Evolutionary conservation across 192 early-diverging fungal species (phyloP), one percentile per base, ranked within the genome.

Genomic region (Backusella macrospora): DNA sequence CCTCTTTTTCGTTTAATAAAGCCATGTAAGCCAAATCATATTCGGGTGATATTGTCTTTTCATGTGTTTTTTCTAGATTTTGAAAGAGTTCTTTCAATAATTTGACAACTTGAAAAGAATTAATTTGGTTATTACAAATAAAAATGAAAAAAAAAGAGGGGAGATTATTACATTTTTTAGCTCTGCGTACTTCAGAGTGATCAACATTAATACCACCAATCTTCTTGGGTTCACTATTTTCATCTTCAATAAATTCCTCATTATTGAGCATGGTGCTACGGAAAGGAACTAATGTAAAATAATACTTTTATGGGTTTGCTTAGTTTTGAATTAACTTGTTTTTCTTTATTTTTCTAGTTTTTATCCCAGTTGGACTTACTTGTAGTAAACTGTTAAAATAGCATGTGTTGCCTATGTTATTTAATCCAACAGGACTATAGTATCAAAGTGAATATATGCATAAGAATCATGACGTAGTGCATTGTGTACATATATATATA

Each of bases 331-430:
- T 2, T 10, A n/a, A 23, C 4, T 7, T 12, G 62, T 62, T 10
- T 14, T 47, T 4, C 44, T 14, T 7, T 26, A 7, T 44, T 29
- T 48, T 62, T n/a, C n/a, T 34, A 55, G 12, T 14, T 12, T 46
- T 46, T 43, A 5, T n/a, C 7, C 21, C 9, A 42, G 3, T 6
- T 13, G 48, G 1, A 62, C 62, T 43, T 75, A 89, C 80, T 62
- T 89, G 88, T 23, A 96, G 79, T 21, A 96, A 77, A 44, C 92
- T 92, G 77, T 95, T 96, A 16, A 96, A 83, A 75, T 96, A 96
- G 79, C 95, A 96, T 0, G 95, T 96, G 55, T 93, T 94, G 46
- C 93, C 94, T 76, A 94, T 92, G 65, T 96, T 96, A 34, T 84
- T 81, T 45, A 93, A 85, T 6, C 93, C 94, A 0, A 90, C 85